phyloP scores from a whole-genome alignment of 495 filamentous ascomycete species.

The Letharia columbiana region DNA sequence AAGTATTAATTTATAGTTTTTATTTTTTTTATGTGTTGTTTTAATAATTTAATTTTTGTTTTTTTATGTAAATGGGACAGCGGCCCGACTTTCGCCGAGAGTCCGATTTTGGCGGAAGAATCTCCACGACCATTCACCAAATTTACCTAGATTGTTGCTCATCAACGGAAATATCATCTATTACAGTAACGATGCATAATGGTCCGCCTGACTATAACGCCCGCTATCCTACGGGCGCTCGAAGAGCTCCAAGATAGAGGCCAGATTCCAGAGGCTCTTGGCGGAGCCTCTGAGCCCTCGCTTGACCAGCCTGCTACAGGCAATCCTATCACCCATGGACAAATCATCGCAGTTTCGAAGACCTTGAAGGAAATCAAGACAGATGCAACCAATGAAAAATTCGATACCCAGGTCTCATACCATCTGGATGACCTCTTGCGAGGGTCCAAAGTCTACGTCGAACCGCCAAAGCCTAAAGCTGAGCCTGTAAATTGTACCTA shows the following conservation, averaged over 20 bases:
- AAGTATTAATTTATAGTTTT: no score
- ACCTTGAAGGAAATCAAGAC: conserved; percentile 34
- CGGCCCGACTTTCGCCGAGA: not conserved
- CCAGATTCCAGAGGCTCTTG: not conserved
- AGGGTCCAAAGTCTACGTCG: conserved; percentile 64
- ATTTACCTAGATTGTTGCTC: not conserved
- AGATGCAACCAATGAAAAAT: conserved; percentile 9
- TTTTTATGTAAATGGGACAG: not conserved
- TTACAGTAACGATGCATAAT: conserved; percentile 38
- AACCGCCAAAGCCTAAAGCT: conserved; percentile 67
- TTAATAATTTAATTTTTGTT: no score
- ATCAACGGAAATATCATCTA: not conserved
- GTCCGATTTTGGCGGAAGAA: not conserved
- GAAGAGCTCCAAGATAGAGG: conserved; percentile 24
- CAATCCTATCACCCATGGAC: conserved; percentile 69
- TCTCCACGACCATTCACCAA: not conserved
- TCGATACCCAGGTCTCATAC: conserved; percentile 21
- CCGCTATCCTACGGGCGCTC: conserved; percentile 57
- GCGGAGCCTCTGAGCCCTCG: conserved; percentile 30
- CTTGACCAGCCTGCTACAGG: conserved; percentile 44
- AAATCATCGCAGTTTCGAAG: conserved; percentile 61
- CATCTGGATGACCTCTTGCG: conserved; percentile 57
- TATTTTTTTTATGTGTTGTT: no score
- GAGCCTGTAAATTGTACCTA: conserved; percentile 54
- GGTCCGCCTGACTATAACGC: conserved; percentile 72